Percentiles rank a stretch among this genome's conserved stretches.
phyloP scores from a whole-genome alignment of 257 asterid species.

The Nicotiana tabacum region DNA sequence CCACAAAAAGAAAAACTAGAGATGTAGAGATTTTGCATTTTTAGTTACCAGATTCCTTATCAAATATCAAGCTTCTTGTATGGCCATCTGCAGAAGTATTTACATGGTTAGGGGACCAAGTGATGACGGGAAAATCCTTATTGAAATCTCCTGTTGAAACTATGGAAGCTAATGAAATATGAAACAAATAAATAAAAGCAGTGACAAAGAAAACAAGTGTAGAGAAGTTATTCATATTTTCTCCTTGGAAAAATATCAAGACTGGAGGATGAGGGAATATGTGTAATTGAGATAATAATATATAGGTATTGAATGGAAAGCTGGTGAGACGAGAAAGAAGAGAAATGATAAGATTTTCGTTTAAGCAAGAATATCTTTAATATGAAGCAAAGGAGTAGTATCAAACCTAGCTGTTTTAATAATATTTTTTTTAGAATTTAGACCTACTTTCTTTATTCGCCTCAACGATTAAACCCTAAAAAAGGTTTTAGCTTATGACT shows the following conservation, averaged over 20 bases:
- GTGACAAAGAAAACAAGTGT: conserved; percentile 15
- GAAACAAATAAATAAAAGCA: conserved; percentile 12
- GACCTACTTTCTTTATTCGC: neutral
- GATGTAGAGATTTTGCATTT: neutral
- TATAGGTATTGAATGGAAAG: conserved; percentile 30
- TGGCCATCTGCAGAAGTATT: conserved; percentile 69
- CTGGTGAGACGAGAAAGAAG: conserved; percentile 24
- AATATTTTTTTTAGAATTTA: no score
- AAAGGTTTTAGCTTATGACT: neutral
- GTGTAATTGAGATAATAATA: neutral
- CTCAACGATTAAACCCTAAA: neutral
- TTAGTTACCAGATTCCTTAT: conserved; percentile 53
- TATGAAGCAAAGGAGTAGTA: conserved; percentile 51
- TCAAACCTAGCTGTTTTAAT: neutral
- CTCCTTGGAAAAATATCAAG: neutral
- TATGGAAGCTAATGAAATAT: conserved; percentile 41
- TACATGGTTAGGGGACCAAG: conserved; percentile 78
- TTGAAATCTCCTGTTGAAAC: conserved; percentile 81
- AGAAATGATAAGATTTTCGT: conserved; percentile 35
- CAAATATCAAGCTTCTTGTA: conserved; percentile 54
- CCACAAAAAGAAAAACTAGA: neutral
- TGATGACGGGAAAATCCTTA: conserved; percentile 59
- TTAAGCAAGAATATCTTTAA: conserved; percentile 73
- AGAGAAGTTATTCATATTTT: conserved; percentile 20
- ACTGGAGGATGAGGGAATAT: neutral